Conservation (phyloP, 495 filamentous ascomycete species). For the Platismatia glauca region DNA sequence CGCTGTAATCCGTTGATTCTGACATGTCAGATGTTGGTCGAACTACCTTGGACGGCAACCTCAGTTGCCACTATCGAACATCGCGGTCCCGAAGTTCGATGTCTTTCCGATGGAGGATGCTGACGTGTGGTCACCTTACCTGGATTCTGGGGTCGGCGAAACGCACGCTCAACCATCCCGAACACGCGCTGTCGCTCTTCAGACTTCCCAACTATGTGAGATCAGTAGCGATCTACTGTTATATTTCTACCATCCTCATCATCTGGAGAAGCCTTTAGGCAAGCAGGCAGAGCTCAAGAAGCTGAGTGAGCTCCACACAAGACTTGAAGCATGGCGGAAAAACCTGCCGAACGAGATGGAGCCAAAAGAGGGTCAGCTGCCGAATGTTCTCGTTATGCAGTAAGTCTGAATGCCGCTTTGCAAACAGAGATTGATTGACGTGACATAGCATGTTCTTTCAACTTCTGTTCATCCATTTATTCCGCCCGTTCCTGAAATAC, state of each 20-base stretch:
- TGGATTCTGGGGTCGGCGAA: constrained; percentile 65
- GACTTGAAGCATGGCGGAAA: constrained; percentile 86
- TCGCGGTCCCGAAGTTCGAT: constrained; percentile 80
- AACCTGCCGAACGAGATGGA: constrained; percentile 80
- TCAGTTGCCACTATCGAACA: constrained; percentile 66
- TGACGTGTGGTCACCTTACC: constrained; percentile 79
- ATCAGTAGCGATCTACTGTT: constrained; percentile 85
- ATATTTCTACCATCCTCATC: constrained; percentile 81
- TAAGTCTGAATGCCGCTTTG: constrained; percentile 40
- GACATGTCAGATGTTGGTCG: constrained; percentile 67
- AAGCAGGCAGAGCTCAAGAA: constrained; percentile 85
- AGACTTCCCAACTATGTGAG: constrained; percentile 77
- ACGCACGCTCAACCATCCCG: constrained; percentile 69
- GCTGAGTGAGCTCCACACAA: constrained; percentile 79
- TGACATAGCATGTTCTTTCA: constrained; percentile 85
- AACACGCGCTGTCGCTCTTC: constrained; percentile 71
- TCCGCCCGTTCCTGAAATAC: constrained; percentile 93
- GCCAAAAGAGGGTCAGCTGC: constrained; percentile 79
- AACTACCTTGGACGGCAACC: constrained; percentile 94
- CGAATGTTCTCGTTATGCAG: constrained; percentile 91
- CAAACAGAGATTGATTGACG: constrained; percentile 27
- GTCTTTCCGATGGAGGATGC: constrained; percentile 86
- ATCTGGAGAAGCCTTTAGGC: constrained; percentile 47
- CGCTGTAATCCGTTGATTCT: neutral
- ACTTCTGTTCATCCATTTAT: constrained; percentile 91